Evolutionary conservation across 2,329 filamentous ascomycete species (phyloP).

Genomic region (Stachybotrys chlorohalonatus): DNA sequence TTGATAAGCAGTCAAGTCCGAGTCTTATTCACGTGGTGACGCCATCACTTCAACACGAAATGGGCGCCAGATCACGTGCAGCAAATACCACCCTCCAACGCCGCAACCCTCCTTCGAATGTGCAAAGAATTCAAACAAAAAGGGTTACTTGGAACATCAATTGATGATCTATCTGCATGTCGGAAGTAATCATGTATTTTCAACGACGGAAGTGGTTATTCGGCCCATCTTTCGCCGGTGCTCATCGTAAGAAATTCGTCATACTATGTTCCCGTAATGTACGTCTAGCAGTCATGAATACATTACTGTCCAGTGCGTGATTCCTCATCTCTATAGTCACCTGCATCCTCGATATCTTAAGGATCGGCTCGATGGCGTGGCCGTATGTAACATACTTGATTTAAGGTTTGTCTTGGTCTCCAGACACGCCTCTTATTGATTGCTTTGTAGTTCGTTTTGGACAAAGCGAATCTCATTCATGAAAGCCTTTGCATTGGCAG

Average conservation of each 20-base stretch:
- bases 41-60: conserved; percentile 17
- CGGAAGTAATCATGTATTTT: too few relatives aligned
- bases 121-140: too few relatives aligned
- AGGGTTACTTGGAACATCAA: too few relatives aligned
- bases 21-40: neutral
- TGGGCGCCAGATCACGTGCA: conserved; percentile 28
- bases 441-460: conserved; percentile 39
- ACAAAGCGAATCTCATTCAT: conserved; percentile 39
- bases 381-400: too few relatives aligned
- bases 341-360: too few relatives aligned
- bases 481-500: conserved; percentile 43
- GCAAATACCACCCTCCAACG: neutral
- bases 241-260: neutral
- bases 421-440: conserved; percentile 11
- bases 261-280: neutral
- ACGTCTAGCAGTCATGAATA: neutral
- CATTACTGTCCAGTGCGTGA: neutral
- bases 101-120: too few relatives aligned
- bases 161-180: too few relatives aligned
- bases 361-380: too few relatives aligned
- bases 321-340: neutral
- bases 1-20: too few relatives aligned
- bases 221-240: neutral
- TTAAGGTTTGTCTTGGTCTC: neutral
- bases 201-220: neutral